Evolutionary conservation across 805 yeast genomes (phyloP).

Genomic region (Candida vartiovaarae): DNA sequence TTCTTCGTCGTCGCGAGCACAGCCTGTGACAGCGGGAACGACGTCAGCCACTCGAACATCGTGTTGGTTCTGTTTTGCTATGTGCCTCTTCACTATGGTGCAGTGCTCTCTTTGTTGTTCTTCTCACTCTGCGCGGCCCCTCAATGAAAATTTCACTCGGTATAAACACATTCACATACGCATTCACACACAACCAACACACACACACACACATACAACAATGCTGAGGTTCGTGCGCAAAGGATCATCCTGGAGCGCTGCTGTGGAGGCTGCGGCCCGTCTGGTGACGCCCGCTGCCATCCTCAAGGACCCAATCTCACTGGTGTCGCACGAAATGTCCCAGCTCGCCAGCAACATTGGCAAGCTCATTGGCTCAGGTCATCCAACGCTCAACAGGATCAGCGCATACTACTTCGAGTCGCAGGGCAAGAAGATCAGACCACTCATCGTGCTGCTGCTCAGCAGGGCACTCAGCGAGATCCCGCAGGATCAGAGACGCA

Average conservation of each 20-base stretch:
- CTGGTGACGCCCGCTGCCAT: conserved; percentile 58
- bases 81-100: too few relatives aligned
- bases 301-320: conserved; percentile 76
- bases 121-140: too few relatives aligned
- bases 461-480: conserved; percentile 75
- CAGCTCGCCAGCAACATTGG: conserved; percentile 83
- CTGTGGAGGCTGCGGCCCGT: conserved; percentile 66
- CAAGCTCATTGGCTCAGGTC: conserved; percentile 81
- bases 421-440: conserved; percentile 93
- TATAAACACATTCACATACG: too few relatives aligned
- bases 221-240: not conserved
- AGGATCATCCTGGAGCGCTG: conserved; percentile 39
- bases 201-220: too few relatives aligned
- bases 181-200: too few relatives aligned
- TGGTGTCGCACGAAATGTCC: conserved; percentile 92
- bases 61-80: not conserved
- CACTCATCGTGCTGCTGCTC: conserved; percentile 76
- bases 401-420: conserved; percentile 94
- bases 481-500: conserved; percentile 59
- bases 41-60: conserved; percentile 13
- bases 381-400: conserved; percentile 86
- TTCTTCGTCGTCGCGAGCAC: conserved; percentile 19
- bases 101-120: not conserved
- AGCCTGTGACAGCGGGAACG: conserved; percentile 19
- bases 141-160: too few relatives aligned